phyloP scores from a whole-genome alignment of 2,329 filamentous ascomycete species.

The Lecanicillium sp. region DNA sequence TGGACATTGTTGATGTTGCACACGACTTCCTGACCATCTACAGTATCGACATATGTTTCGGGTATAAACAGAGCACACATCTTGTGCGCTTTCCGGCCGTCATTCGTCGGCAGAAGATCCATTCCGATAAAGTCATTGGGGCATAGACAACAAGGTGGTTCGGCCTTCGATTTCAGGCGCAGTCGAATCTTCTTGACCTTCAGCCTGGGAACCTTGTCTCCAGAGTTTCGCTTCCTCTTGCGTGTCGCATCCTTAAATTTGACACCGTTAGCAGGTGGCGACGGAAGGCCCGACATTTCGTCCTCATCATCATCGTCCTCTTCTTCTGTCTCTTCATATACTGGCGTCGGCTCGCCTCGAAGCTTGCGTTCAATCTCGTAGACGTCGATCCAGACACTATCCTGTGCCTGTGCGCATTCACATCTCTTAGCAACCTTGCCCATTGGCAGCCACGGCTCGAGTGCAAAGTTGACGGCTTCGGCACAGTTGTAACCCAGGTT shows the following conservation, averaged over 20 bases:
- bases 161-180: conserved; percentile 60
- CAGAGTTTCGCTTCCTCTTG: conserved; percentile 53
- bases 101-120: conserved; percentile 78
- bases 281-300: conserved; percentile 62
- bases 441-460: conserved; percentile 91
- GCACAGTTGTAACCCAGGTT: conserved; percentile 98
- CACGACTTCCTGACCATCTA: conserved; percentile 65
- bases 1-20: conserved; percentile 75
- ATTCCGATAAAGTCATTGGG: conserved; percentile 81
- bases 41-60: conserved; percentile 76
- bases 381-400: conserved; percentile 98
- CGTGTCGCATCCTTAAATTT: conserved; percentile 49
- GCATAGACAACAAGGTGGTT: conserved; percentile 83
- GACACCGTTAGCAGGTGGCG: conserved; percentile 66
- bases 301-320: conserved; percentile 56
- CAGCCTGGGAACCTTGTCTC: conserved; percentile 32
- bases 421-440: conserved; percentile 95
- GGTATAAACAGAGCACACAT: conserved; percentile 87
- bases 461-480: conserved; percentile 96
- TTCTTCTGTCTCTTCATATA: conserved; percentile 71
- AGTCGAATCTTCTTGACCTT: conserved; percentile 77
- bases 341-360: conserved; percentile 71
- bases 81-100: conserved; percentile 78
- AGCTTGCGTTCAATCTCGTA: conserved; percentile 92
- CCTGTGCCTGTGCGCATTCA: conserved; percentile 86